Base-by-base conservation (phyloP, 305 asterid genomes). In the Fraxinus sp. region DNA sequence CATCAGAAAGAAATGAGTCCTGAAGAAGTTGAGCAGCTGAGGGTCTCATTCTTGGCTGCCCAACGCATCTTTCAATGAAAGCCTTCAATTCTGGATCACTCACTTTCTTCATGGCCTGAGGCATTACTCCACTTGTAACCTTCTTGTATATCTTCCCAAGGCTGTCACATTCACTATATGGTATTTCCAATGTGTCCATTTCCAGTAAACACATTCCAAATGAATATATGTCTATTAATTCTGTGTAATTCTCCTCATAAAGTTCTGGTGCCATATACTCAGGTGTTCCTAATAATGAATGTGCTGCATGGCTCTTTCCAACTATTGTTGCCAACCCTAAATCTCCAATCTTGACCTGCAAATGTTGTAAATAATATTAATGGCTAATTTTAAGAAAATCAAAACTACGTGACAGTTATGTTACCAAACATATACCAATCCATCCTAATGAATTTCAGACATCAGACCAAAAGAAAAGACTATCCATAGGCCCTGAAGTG, bases 181-280 rank as follows among this genome's bases (percentile, higher is more conserved):
- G 92, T 22, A 89, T 24, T 49, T 89, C 90, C 9, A 86, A 80
- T 0, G 89, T 86, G 20, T 87, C 90, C 88, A 89, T 84, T 81
- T 87, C 91, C 32, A 89, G 86, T 68, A 89, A 82, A 83, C 91
- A 89, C 91, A 89, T 87, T 1, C 91, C 92, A 4, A 89, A 89
- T 2, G 92, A 83, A 59, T 89, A 89, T 24, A 89, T 89, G 18
- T 89, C 92, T 0, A 89, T 76, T 79, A 83, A 11, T 59, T 89
- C 92, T 0, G 86, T 89, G 4, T 89, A 87, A 37, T 89, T 85
- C 84, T 89, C 92, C 10, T 89, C 92, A 9, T 89, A 89, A 4
- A 89, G 84, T 79, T 89, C 91, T 0, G 91, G 91, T 55, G 91
- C 91, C 91, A 89, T 89, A 76, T 87, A 89, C 79, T 87, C 92